Evolutionary conservation across 257 asterid genomes (phyloP).

Genomic region (Eustoma russellianum): DNA sequence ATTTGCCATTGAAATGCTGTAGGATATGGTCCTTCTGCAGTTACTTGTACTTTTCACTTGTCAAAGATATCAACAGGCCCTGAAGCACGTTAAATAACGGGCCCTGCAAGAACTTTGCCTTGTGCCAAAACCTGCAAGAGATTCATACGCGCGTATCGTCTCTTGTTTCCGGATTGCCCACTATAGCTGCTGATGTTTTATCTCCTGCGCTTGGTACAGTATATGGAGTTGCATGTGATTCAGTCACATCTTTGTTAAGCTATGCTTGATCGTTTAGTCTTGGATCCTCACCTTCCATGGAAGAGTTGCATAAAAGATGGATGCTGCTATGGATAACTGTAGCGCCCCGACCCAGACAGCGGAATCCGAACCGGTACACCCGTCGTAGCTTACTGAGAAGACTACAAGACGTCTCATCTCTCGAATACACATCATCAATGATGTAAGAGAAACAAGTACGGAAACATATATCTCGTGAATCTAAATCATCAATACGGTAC

Average conservation of each 20-base stretch:
- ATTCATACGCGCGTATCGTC: slow-evolving; percentile 65
- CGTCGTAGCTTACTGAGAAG: too few species aligned
- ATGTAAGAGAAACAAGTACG: too few species aligned
- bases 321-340: too few species aligned
- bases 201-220: slow-evolving; percentile 79
- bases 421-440: too few species aligned
- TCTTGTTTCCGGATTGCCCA: slow-evolving; percentile 52
- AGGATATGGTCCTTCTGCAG: neutral
- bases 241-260: slow-evolving; percentile 85
- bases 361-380: too few species aligned
- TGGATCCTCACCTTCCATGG: too few species aligned
- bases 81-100: slow-evolving; percentile 88
- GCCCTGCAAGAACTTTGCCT: slow-evolving; percentile 82
- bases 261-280: slow-evolving; percentile 88
- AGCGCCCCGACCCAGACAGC: too few species aligned
- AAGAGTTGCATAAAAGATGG: too few species aligned
- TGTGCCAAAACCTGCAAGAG: slow-evolving; percentile 91
- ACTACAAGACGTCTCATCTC: too few species aligned
- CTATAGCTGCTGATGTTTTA: slow-evolving; percentile 64
- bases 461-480: too few species aligned
- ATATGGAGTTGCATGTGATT: slow-evolving; percentile 85
- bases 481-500: too few species aligned
- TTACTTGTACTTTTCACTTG: neutral
- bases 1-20: neutral
- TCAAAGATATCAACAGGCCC: slow-evolving; percentile 89